Percentiles rank a stretch among this genome's conserved stretches.
These are phyloP conservation scores for Mikania micrantha DNA, from an alignment of 129 eudicot species.

Conservation along the genomic window DNA sequence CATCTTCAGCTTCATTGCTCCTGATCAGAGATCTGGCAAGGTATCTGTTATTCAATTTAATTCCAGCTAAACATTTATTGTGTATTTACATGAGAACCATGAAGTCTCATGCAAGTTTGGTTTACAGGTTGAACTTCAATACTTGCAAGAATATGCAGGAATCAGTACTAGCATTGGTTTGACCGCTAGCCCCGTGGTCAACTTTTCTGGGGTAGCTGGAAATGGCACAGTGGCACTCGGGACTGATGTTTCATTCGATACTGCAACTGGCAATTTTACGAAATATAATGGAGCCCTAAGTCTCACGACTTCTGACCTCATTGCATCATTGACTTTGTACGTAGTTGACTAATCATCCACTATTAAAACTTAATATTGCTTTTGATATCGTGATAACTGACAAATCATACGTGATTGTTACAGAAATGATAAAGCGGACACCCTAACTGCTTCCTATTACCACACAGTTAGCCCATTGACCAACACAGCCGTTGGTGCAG, in stretches of 20 bases:
- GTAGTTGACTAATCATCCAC: slow-evolving; percentile 16
- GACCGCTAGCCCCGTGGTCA: slow-evolving; percentile 77
- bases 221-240: slow-evolving; percentile 56
- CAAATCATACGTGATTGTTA: background rate
- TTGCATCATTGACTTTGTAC: slow-evolving; percentile 71
- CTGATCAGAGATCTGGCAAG: slow-evolving; percentile 80
- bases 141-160: slow-evolving; percentile 75
- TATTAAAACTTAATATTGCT: too few relatives aligned
- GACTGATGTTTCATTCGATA: slow-evolving; percentile 77
- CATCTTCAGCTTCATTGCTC: slow-evolving; percentile 48
- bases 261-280: slow-evolving; percentile 62
- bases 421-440: slow-evolving; percentile 76
- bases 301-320: slow-evolving; percentile 60
- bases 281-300: slow-evolving; percentile 72
- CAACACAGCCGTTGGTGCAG: slow-evolving; percentile 88
- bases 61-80: background rate
- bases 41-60: slow-evolving; percentile 34
- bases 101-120: slow-evolving; percentile 10
- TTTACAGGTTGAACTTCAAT: slow-evolving; percentile 73
- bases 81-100: background rate
- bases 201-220: slow-evolving; percentile 90
- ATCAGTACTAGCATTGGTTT: slow-evolving; percentile 79
- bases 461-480: slow-evolving; percentile 74
- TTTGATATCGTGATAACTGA: background rate
- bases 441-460: slow-evolving; percentile 64